These are phyloP conservation scores for Chlorella variabilis DNA, from an alignment of 163 green algal genomes.

Conservation along the genomic window DNA sequence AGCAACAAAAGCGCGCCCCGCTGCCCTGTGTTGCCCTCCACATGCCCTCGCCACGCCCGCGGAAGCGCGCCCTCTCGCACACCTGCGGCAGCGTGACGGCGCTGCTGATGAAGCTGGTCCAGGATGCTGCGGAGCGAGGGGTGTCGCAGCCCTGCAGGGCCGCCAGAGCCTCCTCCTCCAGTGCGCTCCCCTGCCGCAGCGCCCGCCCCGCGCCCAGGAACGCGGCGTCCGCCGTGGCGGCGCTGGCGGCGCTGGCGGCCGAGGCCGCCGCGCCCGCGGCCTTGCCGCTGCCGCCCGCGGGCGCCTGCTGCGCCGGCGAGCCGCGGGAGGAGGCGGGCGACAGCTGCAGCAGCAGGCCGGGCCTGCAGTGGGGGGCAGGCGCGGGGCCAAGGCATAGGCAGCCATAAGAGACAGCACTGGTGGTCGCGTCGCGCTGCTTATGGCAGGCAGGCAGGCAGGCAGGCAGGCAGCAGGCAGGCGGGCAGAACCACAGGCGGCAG, in stretches of 20 bases:
- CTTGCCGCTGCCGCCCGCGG: background rate
- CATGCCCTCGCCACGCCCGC: too few species aligned
- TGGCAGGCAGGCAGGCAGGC: too few species aligned
- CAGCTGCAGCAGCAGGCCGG: background rate
- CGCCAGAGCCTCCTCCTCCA: background rate
- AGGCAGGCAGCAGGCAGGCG: too few species aligned
- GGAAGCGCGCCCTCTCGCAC: background rate
- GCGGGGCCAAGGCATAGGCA: too few species aligned
- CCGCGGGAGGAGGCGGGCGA: background rate
- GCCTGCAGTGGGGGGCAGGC: too few species aligned
- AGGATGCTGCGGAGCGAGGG: background rate
- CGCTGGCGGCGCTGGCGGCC: background rate
- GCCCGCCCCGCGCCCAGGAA: background rate
- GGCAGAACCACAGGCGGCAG: too few species aligned
- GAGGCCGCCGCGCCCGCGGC: background rate
- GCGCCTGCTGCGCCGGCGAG: background rate
- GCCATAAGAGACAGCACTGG: background rate
- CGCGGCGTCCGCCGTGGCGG: background rate
- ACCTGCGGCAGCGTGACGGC: slow-evolving; percentile 15
- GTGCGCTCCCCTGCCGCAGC: background rate
- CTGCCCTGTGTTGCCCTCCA: too few species aligned
- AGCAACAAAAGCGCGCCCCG: too few species aligned
- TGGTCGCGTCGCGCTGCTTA: too few species aligned
- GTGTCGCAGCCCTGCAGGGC: background rate
- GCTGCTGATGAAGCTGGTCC: background rate